Evolutionary conservation across 2,329 filamentous ascomycete species (phyloP), one percentile per base, ranked within the genome.

Genomic region (Sporothrix globosa): DNA sequence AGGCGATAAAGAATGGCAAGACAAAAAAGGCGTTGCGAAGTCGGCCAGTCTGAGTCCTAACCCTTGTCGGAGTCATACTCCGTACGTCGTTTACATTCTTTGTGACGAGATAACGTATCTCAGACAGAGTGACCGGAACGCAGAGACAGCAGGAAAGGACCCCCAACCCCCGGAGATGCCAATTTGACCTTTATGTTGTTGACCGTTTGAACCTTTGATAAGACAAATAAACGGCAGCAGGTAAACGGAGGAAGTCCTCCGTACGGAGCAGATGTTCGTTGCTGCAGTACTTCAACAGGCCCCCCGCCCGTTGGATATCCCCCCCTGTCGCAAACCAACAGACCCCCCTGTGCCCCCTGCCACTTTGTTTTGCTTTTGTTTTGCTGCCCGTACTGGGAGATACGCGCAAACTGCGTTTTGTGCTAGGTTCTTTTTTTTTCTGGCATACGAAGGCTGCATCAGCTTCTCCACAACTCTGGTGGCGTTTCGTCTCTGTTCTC

Each of bases 351-450:
- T 5, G 11, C 39, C 34, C 27, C 58, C 58, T 46, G 58, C 58
- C 58, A 44, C 56, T 44, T 56, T 44, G 39, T 48, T 34, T 34
- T 34, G 41, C 41, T 44, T 9, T 17, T 44, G 41, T 46, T 61
- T 63, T 19, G 56, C 21, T 27, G 58, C 27, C 68, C 48, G 56
- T 69, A 44, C 68, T 69, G 68, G 41, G 50, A 63, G 68, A 69
- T 69, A 69, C 68, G 52, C 66, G 52, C 53, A 68, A 24, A 24
- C 30, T 54, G 21, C 48, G 3, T 24, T 21, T 21, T 52, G 50
- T 52, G 50, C 50, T 5, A n/a, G 19, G 52, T 53, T 53, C n/a
- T 21, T 53, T n/a, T 34, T n/a, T 34, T 17, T 60, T 39, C 17
- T 39, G 27, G 21, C 46, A 50, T 61, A 61, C 56, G 56, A 61